Base-by-base conservation (phyloP, 495 filamentous ascomycete species). In the Aspergillus haitiensis region DNA sequence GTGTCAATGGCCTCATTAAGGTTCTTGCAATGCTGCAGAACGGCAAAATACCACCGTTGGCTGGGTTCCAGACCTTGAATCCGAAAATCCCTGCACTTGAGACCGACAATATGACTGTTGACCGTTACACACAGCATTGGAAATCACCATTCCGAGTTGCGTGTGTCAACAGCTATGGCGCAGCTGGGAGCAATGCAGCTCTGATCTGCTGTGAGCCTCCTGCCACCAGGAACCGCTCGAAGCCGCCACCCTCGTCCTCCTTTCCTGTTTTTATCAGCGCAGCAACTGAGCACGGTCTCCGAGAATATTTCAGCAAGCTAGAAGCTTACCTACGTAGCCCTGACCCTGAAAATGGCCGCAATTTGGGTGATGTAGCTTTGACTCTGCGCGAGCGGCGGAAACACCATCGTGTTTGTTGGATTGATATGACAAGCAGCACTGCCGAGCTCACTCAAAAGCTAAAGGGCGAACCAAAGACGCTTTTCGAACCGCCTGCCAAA, bases 11-110 rank as follows among this genome's bases (percentile, higher is more conserved):
- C 0, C 57, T 83, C n/a, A 67, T 82, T 45, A 82, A 82, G 58
- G 58, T 71, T 0, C 54, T 81, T 3, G 51, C 78, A 7, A 82
- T 84, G 79, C 76, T 84, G 16, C 70, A 76, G 7, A 36, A 78
- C 2, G 63, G 67, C 13, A 48, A 56, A 1, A 73, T 82, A 6
- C 74, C 74, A 0, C 69, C 71, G 1, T 78, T 74, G 45, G 72
- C 76, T 1, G 76, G 72, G 39, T 73, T 74, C 54, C 56, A 58
- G 4, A 58, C 49, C 0, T 62, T 81, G 6, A 82, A 80, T 58
- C 76, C 75, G 0, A 10, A 58, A 10, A 61, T 74, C 27, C 59
- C 52, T 2, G 56, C 60, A 1, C 51, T 48, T 7, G 39, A 63
- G 3, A 2, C 27, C 3, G 77, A 79, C 42, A 67, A 60, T 0